phyloP scores from a whole-genome alignment of 164 flowering plant genomes.

The Taxillus chinensis region DNA sequence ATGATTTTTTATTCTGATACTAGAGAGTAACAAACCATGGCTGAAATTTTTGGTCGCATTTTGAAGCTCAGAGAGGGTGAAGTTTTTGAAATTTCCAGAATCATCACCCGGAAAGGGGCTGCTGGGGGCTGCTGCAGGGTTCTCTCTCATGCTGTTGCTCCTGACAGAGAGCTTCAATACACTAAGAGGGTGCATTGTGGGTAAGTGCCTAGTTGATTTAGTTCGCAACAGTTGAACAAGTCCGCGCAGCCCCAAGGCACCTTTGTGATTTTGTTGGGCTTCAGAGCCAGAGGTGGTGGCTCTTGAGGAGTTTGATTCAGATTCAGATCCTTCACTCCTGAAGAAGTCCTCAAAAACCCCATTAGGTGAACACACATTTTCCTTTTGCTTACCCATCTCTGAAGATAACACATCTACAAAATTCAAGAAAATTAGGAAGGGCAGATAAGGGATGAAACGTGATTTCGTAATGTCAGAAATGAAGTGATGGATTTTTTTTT shows the following conservation, averaged over 20 bases:
- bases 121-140: background rate
- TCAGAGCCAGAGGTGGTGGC: too few relatives aligned
- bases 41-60: background rate
- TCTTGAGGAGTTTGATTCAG: background rate
- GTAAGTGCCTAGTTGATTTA: background rate
- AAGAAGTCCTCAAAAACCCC: slow-evolving; percentile 3
- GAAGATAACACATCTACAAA: background rate
- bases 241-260: slow-evolving; percentile 22
- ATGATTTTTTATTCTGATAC: background rate
- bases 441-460: too few relatives aligned
- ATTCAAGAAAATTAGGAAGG: too few relatives aligned
- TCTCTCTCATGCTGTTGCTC: slow-evolving; percentile 32
- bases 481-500: too few relatives aligned
- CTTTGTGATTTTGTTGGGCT: slow-evolving; percentile 6
- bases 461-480: too few relatives aligned
- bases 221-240: background rate
- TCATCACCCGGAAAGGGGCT: slow-evolving; percentile 1
- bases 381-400: slow-evolving; percentile 4
- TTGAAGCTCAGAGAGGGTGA: background rate
- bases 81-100: slow-evolving; percentile 11
- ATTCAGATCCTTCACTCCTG: background rate
- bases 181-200: background rate
- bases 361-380: background rate
- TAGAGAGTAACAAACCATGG: background rate
- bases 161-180: slow-evolving; percentile 26